Evolutionary conservation across 371 early-diverging fungal genomes (phyloP).

Genomic region (Mortierella sp.): DNA sequence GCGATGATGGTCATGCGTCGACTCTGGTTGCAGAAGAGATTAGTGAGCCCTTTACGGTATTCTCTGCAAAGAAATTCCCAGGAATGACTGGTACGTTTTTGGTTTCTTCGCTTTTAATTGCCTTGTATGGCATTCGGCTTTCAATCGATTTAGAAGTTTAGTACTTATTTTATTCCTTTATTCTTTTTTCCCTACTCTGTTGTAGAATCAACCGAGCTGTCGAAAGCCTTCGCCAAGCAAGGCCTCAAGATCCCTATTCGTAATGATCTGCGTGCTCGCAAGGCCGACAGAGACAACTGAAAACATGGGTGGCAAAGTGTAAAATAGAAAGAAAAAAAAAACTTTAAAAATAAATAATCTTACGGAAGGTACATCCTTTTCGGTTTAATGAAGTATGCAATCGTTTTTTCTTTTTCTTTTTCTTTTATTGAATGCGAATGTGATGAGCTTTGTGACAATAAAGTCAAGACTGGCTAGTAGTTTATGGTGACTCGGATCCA

Average conservation of each 20-base stretch:
- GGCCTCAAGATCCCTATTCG: conserved; percentile 94
- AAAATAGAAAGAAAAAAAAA: not conserved
- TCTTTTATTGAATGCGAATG: not conserved
- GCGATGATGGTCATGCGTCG: conserved; percentile 67
- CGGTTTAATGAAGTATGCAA: not conserved
- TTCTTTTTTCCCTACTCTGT: not conserved
- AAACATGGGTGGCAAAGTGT: not conserved
- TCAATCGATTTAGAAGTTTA: not conserved
- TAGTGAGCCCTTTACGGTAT: conserved; percentile 81
- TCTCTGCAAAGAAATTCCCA: conserved; percentile 90
- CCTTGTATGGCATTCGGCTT: not conserved
- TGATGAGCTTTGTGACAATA: not conserved
- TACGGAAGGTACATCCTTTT: no score
- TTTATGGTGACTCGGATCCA: conserved; percentile 17
- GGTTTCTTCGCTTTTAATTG: not conserved
- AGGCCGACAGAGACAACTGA: conserved; percentile 32
- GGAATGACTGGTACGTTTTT: conserved; percentile 83
- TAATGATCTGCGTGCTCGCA: conserved; percentile 71
- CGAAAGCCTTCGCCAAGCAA: conserved; percentile 91
- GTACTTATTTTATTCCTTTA: not conserved
- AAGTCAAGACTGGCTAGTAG: not conserved
- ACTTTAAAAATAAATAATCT: no score
- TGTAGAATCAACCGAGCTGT: conserved; percentile 89
- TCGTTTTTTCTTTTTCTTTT: no score
- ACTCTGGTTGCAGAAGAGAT: conserved; percentile 69